A percentile compares a stretch with the other conserved stretches of the same genome.
Evolutionary conservation across 176 grass and related monocot genomes (phyloP).

Genomic region (Oryza longistaminata): DNA sequence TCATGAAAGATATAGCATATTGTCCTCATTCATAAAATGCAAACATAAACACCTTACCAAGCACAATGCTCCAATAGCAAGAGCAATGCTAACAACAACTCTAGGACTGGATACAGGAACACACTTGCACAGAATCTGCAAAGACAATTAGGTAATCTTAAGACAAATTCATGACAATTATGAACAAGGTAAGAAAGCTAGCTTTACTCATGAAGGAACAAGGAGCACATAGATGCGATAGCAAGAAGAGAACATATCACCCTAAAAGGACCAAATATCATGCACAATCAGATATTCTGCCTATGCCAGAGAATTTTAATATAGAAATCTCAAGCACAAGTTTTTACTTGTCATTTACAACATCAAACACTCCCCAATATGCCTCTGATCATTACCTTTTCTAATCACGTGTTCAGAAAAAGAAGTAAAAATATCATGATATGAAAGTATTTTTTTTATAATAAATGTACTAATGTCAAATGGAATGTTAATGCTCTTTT

Average conservation of each 20-base stretch:
- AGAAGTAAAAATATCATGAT: neutral
- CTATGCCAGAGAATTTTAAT: slow-evolving; percentile 13
- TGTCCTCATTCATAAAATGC: slow-evolving; percentile 23
- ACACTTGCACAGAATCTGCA: slow-evolving; percentile 70
- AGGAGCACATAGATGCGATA: neutral
- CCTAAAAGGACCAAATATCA: slow-evolving; percentile 9
- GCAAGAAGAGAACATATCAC: neutral
- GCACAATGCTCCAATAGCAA: slow-evolving; percentile 90
- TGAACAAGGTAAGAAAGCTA: slow-evolving; percentile 21
- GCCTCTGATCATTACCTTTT: neutral
- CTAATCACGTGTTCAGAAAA: neutral
- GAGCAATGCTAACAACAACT: slow-evolving; percentile 71
- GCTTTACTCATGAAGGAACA: slow-evolving; percentile 15
- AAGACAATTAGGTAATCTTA: slow-evolving; percentile 38
- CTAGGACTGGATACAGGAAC: slow-evolving; percentile 57
- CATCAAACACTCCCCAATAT: neutral
- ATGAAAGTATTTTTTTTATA: neutral
- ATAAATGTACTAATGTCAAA: neutral
- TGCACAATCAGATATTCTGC: slow-evolving; percentile 11
- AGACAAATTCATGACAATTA: slow-evolving; percentile 13
- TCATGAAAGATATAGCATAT: neutral
- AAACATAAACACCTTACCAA: slow-evolving; percentile 59
- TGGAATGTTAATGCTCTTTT: neutral
- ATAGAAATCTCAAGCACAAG: neutral
- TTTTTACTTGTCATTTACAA: neutral